phyloP scores from a whole-genome alignment of 768 basidiomycete genomes.

The Daedaleopsis nitida region DNA sequence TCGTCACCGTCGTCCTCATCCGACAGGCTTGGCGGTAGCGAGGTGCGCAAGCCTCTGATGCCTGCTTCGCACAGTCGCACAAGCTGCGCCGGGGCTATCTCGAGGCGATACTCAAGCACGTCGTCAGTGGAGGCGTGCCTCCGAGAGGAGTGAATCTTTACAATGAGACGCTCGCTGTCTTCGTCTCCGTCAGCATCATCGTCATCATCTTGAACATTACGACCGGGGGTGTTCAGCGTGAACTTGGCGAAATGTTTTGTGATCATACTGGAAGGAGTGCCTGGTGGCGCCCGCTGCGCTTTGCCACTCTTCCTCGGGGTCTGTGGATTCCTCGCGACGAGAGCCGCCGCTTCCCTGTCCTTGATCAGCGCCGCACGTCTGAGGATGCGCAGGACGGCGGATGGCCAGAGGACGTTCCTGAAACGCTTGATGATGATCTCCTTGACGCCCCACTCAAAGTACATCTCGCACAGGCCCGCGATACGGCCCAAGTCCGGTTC shows the following conservation, averaged over 20 bases:
- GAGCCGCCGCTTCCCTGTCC: slow-evolving; percentile 33
- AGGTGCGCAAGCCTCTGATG: slow-evolving; percentile 59
- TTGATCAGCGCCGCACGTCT: slow-evolving; percentile 60
- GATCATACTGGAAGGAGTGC: slow-evolving; percentile 55
- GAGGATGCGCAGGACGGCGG: slow-evolving; percentile 68
- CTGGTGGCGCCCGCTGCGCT: slow-evolving; percentile 19
- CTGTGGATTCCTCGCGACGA: slow-evolving; percentile 22
- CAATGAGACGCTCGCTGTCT: slow-evolving; percentile 48
- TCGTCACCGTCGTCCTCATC: slow-evolving; percentile 36
- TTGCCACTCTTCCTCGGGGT: slow-evolving; percentile 45
- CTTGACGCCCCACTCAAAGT: slow-evolving; percentile 91
- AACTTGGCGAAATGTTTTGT: slow-evolving; percentile 56
- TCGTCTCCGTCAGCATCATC: slow-evolving; percentile 35
- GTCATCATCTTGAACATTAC: background rate
- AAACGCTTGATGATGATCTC: slow-evolving; percentile 85
- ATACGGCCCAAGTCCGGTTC: slow-evolving; percentile 74
- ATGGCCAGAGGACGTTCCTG: slow-evolving; percentile 80
- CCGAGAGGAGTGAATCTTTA: slow-evolving; percentile 67
- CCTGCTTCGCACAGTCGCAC: slow-evolving; percentile 67
- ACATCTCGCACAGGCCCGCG: slow-evolving; percentile 80
- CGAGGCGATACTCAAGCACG: slow-evolving; percentile 77
- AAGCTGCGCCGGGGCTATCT: slow-evolving; percentile 68
- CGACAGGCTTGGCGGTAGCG: slow-evolving; percentile 26
- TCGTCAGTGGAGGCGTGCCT: slow-evolving; percentile 71
- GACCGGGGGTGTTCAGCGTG: slow-evolving; percentile 31